phyloP scores from a whole-genome alignment of 2,329 filamentous ascomycete species.

The Cryphonectria nitschkei region DNA sequence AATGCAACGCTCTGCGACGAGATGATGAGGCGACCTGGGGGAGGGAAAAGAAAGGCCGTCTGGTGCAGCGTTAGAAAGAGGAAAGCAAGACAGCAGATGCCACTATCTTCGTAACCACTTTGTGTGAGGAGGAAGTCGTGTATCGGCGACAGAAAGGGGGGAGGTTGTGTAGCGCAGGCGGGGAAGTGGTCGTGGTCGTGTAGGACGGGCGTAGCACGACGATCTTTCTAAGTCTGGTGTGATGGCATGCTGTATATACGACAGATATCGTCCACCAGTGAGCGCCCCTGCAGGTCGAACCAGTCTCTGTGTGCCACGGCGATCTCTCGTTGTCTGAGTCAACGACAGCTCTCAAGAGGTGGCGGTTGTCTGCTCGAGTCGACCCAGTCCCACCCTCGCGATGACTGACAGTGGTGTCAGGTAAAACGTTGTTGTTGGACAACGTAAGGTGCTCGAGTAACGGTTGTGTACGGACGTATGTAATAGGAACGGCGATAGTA shows the following conservation, averaged over 20 bases:
- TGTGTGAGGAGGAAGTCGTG: slow-evolving; percentile 5
- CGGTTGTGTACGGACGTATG: slow-evolving; percentile 22
- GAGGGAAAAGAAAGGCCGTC: background rate
- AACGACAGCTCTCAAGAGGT: background rate
- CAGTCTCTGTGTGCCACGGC: slow-evolving; percentile 11
- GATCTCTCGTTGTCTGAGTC: slow-evolving; percentile 12
- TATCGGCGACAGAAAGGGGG: slow-evolving; percentile 17
- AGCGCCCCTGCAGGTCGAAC: slow-evolving; percentile 6
- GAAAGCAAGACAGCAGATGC: slow-evolving; percentile 9
- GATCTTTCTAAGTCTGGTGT: slow-evolving; percentile 17
- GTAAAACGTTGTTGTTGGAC: slow-evolving; percentile 9
- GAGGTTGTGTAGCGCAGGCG: slow-evolving; percentile 20
- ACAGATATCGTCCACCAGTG: slow-evolving; percentile 3
- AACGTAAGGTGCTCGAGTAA: slow-evolving; percentile 8
- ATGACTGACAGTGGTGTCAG: slow-evolving; percentile 16
- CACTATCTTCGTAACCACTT: slow-evolving; percentile 2
- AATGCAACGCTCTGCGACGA: slow-evolving; percentile 11
- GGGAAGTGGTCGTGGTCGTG: slow-evolving; percentile 3
- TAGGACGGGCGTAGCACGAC: slow-evolving; percentile 11
- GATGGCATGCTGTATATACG: slow-evolving; percentile 25
- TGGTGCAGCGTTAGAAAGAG: slow-evolving; percentile 7
- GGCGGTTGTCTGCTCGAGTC: slow-evolving; percentile 11
- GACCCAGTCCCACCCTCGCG: slow-evolving; percentile 7
- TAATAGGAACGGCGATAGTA: slow-evolving; percentile 13
- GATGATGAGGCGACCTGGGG: background rate